A percentile compares a stretch with the other conserved stretches of the same genome.
phyloP scores from a whole-genome alignment of 2,329 filamentous ascomycete genomes.

The Aurifilum marmelostoma region DNA sequence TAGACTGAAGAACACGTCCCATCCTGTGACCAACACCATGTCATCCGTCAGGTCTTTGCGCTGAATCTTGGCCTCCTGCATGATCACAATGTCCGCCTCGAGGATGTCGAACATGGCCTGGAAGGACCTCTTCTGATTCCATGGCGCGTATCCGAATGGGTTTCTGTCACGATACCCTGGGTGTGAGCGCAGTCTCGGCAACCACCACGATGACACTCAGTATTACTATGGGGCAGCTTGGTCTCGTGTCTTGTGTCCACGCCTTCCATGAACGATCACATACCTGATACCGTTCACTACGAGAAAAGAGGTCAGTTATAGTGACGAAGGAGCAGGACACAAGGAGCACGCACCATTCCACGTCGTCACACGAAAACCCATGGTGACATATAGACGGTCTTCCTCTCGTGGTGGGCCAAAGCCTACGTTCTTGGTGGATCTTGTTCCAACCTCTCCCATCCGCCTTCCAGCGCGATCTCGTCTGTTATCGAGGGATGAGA shows the following conservation, averaged over 20 bases:
- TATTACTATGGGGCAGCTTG: too few species aligned
- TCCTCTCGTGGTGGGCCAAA: too few species aligned
- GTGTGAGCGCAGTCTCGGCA: too few species aligned
- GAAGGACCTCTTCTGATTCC: slow-evolving; percentile 72
- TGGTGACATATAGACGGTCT: slow-evolving; percentile 41
- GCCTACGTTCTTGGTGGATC: too few species aligned
- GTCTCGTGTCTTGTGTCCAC: too few species aligned
- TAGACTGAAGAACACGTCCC: slow-evolving; percentile 95
- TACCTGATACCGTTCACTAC: slow-evolving; percentile 80
- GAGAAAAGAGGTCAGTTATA: slow-evolving; percentile 33
- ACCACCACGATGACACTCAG: too few species aligned
- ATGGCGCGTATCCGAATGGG: slow-evolving; percentile 83
- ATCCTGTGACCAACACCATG: slow-evolving; percentile 80
- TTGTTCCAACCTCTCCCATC: too few species aligned
- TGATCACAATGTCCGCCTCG: slow-evolving; percentile 88
- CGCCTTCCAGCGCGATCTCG: too few species aligned
- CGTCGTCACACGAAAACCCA: slow-evolving; percentile 80
- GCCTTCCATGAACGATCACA: slow-evolving; percentile 16
- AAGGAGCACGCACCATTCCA: slow-evolving; percentile 70
- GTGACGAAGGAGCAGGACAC: slow-evolving; percentile 14
- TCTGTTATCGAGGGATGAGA: too few species aligned
- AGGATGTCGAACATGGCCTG: slow-evolving; percentile 94
- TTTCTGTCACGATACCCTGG: slow-evolving; percentile 55
- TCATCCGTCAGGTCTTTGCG: slow-evolving; percentile 89
- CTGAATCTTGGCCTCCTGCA: slow-evolving; percentile 97